Evolutionary conservation across 371 early-diverging fungal species (phyloP), one percentile per base, ranked within the genome.

Genomic region (Mucor indicus): DNA sequence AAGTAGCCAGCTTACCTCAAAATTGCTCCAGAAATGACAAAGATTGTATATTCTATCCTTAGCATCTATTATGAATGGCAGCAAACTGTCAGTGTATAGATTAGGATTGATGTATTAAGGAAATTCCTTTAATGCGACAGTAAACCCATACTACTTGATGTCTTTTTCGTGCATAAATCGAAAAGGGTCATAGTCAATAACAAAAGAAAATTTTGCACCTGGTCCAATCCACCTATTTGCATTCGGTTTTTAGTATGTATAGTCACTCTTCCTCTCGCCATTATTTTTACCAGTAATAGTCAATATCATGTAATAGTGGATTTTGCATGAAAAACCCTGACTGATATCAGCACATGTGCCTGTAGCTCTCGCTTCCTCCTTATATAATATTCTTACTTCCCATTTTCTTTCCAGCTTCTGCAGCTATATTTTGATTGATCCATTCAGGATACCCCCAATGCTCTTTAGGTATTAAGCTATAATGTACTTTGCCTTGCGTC

Each of bases 211-310:
- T 55, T 82, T 60, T 24, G 93, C 92, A 21, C 81, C 90, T 0
- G 97, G 98, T 66, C 97, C 98, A 16, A 98, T 81, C 2, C 98
- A 75, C 95, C 95, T 93, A 79, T n/a, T n/a, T n/a, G n/a, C n/a
- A n/a, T n/a, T n/a, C n/a, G n/a, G n/a, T n/a, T n/a, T n/a, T n/a
- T n/a, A n/a, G n/a, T n/a, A n/a, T n/a, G n/a, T n/a, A n/a, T n/a
- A n/a, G n/a, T n/a, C n/a, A n/a, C n/a, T n/a, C n/a, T n/a, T n/a
- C n/a, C n/a, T n/a, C n/a, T n/a, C n/a, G n/a, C n/a, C n/a, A n/a
- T n/a, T n/a, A n/a, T n/a, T n/a, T 32, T 56, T 64, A 84, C 98
- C 99, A 98, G 66, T 96, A 98, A 64, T 86, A 98, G 38, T 95
- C 91, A 48, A 84, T 91, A 22, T 81, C 67, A n/a, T 77, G 60